Percentiles rank a stretch among this genome's conserved stretches.
phyloP scores from a whole-genome alignment of 768 basidiomycete species.

The Termitomyces bulborhizus region DNA sequence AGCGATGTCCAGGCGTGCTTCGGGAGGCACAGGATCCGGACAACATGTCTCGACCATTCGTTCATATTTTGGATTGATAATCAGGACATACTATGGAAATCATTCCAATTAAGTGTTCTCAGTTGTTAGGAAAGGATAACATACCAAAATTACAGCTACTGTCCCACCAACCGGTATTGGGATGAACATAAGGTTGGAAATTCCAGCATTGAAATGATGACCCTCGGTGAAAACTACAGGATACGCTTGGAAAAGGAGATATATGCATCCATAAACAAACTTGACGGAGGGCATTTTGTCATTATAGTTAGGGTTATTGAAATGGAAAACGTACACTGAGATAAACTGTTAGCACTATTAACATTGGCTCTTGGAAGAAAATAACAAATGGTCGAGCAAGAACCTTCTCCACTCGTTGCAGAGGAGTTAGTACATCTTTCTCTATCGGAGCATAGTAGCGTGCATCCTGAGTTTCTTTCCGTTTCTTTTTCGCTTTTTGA shows the following conservation, averaged over 20 bases:
- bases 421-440: constrained; percentile 27
- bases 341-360: constrained; percentile 58
- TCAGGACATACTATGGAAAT: constrained; percentile 34
- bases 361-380: constrained; percentile 52
- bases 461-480: constrained; percentile 46
- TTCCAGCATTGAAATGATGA: constrained; percentile 47
- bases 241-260: constrained; percentile 44
- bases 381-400: constrained; percentile 57
- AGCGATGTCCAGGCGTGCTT: constrained; percentile 37
- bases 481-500: constrained; percentile 40
- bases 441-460: constrained; percentile 50
- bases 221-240: constrained; percentile 43
- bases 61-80: constrained; percentile 46
- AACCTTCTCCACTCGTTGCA: constrained; percentile 37
- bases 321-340: constrained; percentile 39
- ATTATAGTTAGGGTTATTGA: not conserved
- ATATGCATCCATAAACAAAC: constrained; percentile 61
- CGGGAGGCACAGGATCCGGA: constrained; percentile 37
- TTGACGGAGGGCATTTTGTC: constrained; percentile 13
- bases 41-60: constrained; percentile 33
- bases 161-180: constrained; percentile 51
- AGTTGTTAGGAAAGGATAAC: constrained; percentile 10
- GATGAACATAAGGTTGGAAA: constrained; percentile 55
- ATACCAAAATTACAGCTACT: constrained; percentile 36
- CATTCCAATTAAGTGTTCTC: not conserved